These are phyloP conservation scores for Fomitopsis betulina DNA, from an alignment of 1,284 basidiomycete genomes.

Conservation along the genomic window DNA sequence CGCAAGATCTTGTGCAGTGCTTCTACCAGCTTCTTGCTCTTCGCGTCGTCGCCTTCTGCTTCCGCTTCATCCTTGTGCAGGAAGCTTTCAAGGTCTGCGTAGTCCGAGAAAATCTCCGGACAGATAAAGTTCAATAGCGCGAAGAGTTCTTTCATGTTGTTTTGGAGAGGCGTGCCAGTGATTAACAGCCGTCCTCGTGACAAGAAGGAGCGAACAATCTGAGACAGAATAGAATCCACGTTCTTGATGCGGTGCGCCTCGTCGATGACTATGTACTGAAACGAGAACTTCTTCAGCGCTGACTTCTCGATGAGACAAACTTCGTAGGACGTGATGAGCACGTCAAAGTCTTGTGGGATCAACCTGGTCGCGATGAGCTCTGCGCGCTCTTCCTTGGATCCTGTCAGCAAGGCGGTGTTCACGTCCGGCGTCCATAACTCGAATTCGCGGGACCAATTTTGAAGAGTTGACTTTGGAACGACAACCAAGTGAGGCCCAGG, in stretches of 20 bases:
- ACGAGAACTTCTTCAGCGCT: conserved; percentile 90
- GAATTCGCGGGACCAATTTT: conserved; percentile 97
- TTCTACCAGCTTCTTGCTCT: conserved; percentile 91
- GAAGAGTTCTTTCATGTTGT: conserved; percentile 97
- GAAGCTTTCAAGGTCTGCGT: conserved; percentile 71
- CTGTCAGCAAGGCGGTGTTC: conserved; percentile 79
- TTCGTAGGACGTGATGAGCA: conserved; percentile 97
- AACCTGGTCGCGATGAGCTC: conserved; percentile 78
- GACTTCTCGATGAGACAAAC: conserved; percentile 95
- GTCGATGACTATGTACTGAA: conserved; percentile 98
- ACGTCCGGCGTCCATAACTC: conserved; percentile 91
- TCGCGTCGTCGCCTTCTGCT: conserved; percentile 78
- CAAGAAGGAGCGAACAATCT: conserved; percentile 92
- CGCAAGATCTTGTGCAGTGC: conserved; percentile 96
- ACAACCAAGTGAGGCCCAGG: conserved; percentile 90
- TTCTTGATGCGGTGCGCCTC: conserved; percentile 99
- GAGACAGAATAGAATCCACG: conserved; percentile 92
- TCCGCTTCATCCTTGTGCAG: conserved; percentile 77
- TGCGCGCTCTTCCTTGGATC: conserved; percentile 86
- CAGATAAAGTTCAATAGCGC: conserved; percentile 94
- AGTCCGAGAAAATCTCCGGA: conserved; percentile 78
- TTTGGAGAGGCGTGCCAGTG: conserved; percentile 96
- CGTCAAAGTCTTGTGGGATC: conserved; percentile 88
- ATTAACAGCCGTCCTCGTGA: conserved; percentile 90
- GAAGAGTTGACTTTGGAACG: conserved; percentile 95